Conservation (phyloP, 2,329 filamentous ascomycete species). For the Massarina eburnea region DNA sequence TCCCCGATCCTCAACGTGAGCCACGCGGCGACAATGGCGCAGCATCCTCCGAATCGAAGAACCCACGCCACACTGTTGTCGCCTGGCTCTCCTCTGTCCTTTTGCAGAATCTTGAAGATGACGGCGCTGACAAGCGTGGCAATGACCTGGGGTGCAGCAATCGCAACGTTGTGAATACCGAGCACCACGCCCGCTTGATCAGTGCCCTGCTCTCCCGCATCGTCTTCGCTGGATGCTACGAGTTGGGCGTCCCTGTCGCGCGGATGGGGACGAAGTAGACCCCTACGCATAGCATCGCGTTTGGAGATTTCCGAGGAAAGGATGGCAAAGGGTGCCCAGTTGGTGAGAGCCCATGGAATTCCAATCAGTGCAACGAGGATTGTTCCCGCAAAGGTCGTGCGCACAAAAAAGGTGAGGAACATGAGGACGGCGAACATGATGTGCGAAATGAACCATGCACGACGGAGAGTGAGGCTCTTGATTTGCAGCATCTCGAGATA, state of each 20-base stretch:
- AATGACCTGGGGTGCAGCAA: conserved; percentile 87
- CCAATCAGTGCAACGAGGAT: conserved; percentile 79
- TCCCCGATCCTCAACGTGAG: conserved; percentile 70
- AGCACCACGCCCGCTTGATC: conserved; percentile 88
- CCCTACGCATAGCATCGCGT: conserved; percentile 68
- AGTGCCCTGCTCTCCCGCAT: conserved; percentile 57
- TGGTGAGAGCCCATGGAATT: conserved; percentile 86
- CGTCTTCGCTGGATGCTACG: conserved; percentile 51
- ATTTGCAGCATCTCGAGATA: conserved; percentile 69
- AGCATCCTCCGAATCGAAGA: conserved; percentile 77
- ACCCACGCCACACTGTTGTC: conserved; percentile 88
- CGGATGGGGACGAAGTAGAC: conserved; percentile 45
- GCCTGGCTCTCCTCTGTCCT: conserved; percentile 78
- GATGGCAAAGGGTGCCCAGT: conserved; percentile 94
- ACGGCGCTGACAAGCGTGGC: conserved; percentile 81
- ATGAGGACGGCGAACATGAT: conserved; percentile 81
- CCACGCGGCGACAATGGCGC: conserved; percentile 74
- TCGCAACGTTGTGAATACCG: conserved; percentile 93
- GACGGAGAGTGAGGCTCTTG: conserved; percentile 80
- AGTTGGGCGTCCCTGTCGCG: conserved; percentile 43
- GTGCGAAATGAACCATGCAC: conserved; percentile 83
- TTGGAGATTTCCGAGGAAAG: conserved; percentile 90
- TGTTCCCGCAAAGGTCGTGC: conserved; percentile 70
- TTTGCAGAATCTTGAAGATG: conserved; percentile 84
- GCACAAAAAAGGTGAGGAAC: conserved; percentile 80